Percentiles rank a stretch among this genome's conserved stretches.
These are phyloP conservation scores for Mucuna pruriens DNA, from an alignment of 306 rosid species.

Conservation along the genomic window DNA sequence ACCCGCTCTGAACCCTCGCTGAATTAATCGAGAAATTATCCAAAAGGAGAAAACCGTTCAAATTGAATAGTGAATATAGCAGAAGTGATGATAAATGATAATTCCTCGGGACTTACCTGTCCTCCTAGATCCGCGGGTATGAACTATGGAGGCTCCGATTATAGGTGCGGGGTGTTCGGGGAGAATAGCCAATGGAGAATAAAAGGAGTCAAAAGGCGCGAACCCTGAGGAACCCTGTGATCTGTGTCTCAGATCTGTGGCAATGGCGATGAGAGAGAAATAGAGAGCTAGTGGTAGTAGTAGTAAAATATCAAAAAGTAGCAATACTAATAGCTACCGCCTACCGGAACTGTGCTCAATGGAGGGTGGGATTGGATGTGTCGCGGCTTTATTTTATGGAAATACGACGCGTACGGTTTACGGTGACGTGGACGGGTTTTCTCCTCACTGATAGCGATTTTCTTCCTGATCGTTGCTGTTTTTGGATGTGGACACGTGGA, in stretches of 20 bases:
- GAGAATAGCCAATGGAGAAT: conserved; percentile 1
- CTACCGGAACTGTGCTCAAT: conserved; percentile 9
- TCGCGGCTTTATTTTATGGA: background rate
- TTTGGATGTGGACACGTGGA: conserved; percentile 42
- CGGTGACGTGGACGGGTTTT: conserved; percentile 43
- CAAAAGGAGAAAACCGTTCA: conserved; percentile 32
- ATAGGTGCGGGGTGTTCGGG: background rate
- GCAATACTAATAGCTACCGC: background rate
- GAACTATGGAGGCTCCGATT: conserved; percentile 33
- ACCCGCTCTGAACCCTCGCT: background rate
- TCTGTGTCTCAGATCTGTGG: conserved; percentile 37
- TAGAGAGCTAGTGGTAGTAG: background rate
- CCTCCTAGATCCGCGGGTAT: conserved; percentile 52
- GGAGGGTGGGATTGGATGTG: conserved; percentile 31
- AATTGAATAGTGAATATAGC: background rate
- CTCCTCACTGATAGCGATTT: background rate
- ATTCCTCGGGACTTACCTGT: conserved; percentile 26
- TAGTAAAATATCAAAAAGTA: background rate
- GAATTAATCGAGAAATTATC: conserved; percentile 4
- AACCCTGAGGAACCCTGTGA: conserved; percentile 26
- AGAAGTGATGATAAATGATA: background rate
- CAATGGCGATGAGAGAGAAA: background rate
- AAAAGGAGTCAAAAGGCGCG: conserved; percentile 26
- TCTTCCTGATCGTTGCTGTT: background rate
- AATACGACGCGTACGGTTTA: conserved; percentile 46